Conservation (phyloP, 345 rosid species). For the Acer yangbiense region DNA sequence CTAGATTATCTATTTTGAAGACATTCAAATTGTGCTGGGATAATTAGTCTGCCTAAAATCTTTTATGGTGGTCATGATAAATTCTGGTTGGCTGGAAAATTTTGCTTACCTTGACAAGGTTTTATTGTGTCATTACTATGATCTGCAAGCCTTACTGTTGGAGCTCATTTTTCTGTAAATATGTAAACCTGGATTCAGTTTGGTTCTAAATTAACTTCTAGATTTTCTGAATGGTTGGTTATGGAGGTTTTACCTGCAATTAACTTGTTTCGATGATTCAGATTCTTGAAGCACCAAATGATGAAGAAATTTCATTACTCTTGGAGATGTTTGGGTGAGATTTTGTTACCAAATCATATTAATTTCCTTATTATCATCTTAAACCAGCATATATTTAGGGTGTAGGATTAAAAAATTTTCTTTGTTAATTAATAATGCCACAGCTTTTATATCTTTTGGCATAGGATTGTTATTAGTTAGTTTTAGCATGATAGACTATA, state of each 20-base stretch:
- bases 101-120: background rate
- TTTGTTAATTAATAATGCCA: slow-evolving; percentile 3
- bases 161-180: no score
- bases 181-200: background rate
- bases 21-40: background rate
- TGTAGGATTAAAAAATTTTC: background rate
- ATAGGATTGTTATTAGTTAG: background rate
- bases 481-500: slow-evolving; percentile 6
- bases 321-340: slow-evolving; percentile 86
- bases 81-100: background rate
- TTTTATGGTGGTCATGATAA: background rate
- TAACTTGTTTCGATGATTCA: slow-evolving; percentile 44
- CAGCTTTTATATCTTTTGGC: background rate
- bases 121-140: background rate
- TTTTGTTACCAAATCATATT: slow-evolving; percentile 5
- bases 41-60: background rate
- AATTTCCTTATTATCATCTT: slow-evolving; percentile 16
- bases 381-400: slow-evolving; percentile 1
- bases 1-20: background rate
- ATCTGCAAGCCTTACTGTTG: background rate
- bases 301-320: slow-evolving; percentile 84
- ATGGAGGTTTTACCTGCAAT: slow-evolving; percentile 20
- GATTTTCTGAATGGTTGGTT: slow-evolving; percentile 21
- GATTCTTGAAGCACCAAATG: slow-evolving; percentile 96
- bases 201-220: background rate